Percentiles rank a stretch among this genome's conserved stretches.
Conservation (phyloP, 768 basidiomycete genomes). For the Cystoderma amianthinum region DNA sequence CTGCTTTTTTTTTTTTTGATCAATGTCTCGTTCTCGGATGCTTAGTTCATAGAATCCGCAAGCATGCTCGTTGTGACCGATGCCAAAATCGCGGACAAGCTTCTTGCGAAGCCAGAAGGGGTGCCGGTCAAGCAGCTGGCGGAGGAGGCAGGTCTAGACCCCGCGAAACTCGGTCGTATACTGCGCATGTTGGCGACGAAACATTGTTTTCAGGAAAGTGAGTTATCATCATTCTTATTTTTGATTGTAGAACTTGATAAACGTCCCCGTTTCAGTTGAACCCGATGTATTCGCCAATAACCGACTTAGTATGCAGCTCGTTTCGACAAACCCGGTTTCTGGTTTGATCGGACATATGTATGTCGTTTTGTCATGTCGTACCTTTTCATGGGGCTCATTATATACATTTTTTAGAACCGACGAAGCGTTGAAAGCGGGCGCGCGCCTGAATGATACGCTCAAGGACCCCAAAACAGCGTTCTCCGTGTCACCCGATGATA, state of each 20-base stretch:
- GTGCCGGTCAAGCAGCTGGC: constrained; percentile 21
- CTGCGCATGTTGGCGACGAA: constrained; percentile 25
- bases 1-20: too few relatives aligned
- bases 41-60: too few relatives aligned
- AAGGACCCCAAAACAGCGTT: too few relatives aligned
- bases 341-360: constrained; percentile 18
- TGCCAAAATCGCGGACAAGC: constrained; percentile 25
- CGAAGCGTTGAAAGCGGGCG: constrained; percentile 2
- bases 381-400: background rate
- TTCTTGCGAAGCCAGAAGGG: constrained; percentile 24
- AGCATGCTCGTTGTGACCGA: too few relatives aligned
- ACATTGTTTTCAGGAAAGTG: constrained; percentile 31
- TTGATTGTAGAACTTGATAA: background rate
- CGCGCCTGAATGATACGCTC: too few relatives aligned
- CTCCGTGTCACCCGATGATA: too few relatives aligned
- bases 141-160: constrained; percentile 15
- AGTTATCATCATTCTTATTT: background rate
- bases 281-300: constrained; percentile 34
- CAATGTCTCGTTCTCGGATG: too few relatives aligned
- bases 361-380: constrained; percentile 3
- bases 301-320: constrained; percentile 25
- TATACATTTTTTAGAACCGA: constrained; percentile 2
- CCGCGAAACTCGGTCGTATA: constrained; percentile 24
- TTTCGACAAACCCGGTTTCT: constrained; percentile 21
- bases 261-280: constrained; percentile 17